These are phyloP conservation scores for Penicillium fimorum DNA, from an alignment of 495 filamentous ascomycete genomes.

Conservation along the genomic window DNA sequence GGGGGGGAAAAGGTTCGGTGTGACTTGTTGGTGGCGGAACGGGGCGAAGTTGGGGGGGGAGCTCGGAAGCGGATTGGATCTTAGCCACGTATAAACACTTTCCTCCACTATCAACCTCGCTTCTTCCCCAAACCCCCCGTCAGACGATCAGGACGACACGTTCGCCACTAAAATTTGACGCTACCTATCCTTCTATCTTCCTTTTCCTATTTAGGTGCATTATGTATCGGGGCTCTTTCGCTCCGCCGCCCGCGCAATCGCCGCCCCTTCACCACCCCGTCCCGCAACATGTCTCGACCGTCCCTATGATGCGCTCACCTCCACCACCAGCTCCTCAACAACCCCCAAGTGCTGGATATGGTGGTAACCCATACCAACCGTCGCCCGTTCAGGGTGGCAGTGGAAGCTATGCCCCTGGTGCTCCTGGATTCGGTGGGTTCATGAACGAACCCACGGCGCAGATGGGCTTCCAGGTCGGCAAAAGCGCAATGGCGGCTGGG, in stretches of 20 bases:
- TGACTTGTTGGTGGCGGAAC: constrained; percentile 37
- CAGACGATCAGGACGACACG: constrained; percentile 8
- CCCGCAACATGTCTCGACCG: constrained; percentile 96
- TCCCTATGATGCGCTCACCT: constrained; percentile 97
- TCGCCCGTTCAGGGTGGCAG: constrained; percentile 49
- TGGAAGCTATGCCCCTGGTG: constrained; percentile 49
- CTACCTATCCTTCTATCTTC: constrained; percentile 5
- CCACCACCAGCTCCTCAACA: constrained; percentile 79
- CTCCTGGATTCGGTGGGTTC: constrained; percentile 77
- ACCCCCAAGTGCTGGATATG: constrained; percentile 64
- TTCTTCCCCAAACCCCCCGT: constrained; percentile 10
- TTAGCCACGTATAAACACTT: constrained; percentile 48
- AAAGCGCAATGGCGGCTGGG: constrained; percentile 82
- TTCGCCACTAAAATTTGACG: constrained; percentile 1
- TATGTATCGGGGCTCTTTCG: constrained; percentile 85
- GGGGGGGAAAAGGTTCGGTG: constrained; percentile 14
- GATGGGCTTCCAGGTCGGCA: constrained; percentile 91
- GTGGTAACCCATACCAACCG: constrained; percentile 67
- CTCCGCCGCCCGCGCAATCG: constrained; percentile 74
- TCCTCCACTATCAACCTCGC: constrained; percentile 13
- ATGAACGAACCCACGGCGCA: constrained; percentile 96
- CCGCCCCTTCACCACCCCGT: constrained; percentile 97
- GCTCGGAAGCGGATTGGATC: constrained; percentile 29
- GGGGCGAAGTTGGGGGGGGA: constrained; percentile 32
- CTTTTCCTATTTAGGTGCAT: constrained; percentile 17